Evolutionary conservation across 2,329 filamentous ascomycete genomes (phyloP).

Genomic region (Apiospora sp.): DNA sequence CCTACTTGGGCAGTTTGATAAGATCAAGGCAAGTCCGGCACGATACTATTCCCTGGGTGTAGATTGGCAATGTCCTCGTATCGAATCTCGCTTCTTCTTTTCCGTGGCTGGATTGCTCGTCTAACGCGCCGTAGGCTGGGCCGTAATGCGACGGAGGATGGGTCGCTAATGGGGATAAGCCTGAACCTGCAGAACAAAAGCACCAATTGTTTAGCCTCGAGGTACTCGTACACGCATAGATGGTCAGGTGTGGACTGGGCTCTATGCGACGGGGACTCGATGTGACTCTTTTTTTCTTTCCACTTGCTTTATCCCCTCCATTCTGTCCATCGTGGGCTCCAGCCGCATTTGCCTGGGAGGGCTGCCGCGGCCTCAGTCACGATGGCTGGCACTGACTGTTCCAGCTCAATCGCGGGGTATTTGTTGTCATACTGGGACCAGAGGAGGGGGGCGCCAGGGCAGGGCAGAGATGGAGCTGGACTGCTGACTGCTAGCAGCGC

Average conservation of each 20-base stretch:
- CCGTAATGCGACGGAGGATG: not conserved
- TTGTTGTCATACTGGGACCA: not conserved
- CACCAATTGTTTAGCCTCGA: not conserved
- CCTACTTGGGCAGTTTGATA: not conserved
- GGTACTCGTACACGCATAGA: not conserved
- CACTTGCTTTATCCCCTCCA: not conserved
- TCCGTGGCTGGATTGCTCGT: not conserved
- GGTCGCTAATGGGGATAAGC: not conserved
- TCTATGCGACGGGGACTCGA: not conserved
- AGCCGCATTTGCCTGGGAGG: constrained; percentile 7
- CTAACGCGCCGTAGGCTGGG: constrained; percentile 11
- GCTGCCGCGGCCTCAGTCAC: constrained; percentile 14
- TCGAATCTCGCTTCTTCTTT: not conserved
- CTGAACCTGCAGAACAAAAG: constrained; percentile 2
- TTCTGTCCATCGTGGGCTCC: not conserved
- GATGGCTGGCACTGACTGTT: not conserved
- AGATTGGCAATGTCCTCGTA: not conserved
- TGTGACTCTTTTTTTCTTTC: not conserved
- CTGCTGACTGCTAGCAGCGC: not conserved
- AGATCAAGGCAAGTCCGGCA: not conserved
- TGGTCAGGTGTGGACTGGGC: not conserved
- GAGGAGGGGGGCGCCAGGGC: not conserved
- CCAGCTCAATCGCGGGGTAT: constrained; percentile 18
- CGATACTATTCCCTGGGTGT: not conserved
- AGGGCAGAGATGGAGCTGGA: not conserved